A percentile compares a stretch with the other conserved stretches of the same genome.
Conservation (phyloP, 495 filamentous ascomycete species). For the Aspergillus panamensis region DNA sequence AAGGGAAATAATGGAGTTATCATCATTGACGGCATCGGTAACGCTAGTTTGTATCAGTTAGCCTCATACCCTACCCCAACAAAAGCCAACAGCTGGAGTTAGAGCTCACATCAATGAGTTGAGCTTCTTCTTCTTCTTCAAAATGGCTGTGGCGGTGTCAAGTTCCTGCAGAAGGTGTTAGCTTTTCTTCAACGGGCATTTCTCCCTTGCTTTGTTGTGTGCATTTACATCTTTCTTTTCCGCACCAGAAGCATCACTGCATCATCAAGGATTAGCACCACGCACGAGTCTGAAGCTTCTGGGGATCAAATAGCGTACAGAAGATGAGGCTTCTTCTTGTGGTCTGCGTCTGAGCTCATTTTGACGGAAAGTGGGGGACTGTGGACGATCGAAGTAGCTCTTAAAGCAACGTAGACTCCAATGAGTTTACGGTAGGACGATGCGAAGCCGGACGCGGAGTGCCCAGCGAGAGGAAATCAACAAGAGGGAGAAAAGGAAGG, state of each 20-base stretch:
- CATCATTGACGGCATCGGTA: constrained; percentile 96
- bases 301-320: constrained; percentile 55
- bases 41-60: constrained; percentile 60
- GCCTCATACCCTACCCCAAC: constrained; percentile 19
- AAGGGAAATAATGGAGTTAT: constrained; percentile 97
- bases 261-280: constrained; percentile 33
- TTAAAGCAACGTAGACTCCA: constrained; percentile 22
- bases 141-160: constrained; percentile 92
- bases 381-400: constrained; percentile 12
- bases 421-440: constrained; percentile 19
- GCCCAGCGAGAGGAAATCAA: constrained; percentile 16
- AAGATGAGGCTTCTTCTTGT: constrained; percentile 92
- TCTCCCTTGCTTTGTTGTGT: constrained; percentile 4
- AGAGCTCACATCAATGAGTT: constrained; percentile 86
- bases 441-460: constrained; percentile 15
- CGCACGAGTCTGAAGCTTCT: constrained; percentile 19
- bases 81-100: not conserved
- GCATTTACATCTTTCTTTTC: constrained; percentile 76
- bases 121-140: constrained; percentile 99
- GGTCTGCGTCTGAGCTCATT: constrained; percentile 72
- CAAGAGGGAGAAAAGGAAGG: constrained; percentile 2
- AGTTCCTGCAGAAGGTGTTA: constrained; percentile 59
- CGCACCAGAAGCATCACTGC: constrained; percentile 83
- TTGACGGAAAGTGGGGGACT: constrained; percentile 25
- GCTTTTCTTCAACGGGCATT: constrained; percentile 14